Conservation (phyloP, 139 green algal genomes). For the Haematococcus sp. region DNA sequence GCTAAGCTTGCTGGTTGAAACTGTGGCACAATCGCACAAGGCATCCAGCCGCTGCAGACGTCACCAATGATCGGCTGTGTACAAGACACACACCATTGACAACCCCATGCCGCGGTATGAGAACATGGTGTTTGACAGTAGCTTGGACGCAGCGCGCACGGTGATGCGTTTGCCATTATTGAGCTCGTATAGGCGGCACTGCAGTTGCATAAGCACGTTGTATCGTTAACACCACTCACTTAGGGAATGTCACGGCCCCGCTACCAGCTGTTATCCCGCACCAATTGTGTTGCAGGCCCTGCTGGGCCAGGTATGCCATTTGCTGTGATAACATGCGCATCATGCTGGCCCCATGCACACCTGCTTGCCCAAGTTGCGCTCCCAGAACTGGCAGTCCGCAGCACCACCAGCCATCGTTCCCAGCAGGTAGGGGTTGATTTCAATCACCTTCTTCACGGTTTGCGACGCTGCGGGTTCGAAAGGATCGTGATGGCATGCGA, state of each 20-base stretch:
- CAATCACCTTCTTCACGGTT: conserved; percentile 98
- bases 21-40: neutral
- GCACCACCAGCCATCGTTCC: conserved; percentile 98
- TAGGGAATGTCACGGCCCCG: neutral
- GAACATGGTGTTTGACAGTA: conserved; percentile 98
- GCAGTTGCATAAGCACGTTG: conserved; percentile 20
- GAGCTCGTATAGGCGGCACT: conserved; percentile 97
- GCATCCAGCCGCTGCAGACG: too few relatives aligned
- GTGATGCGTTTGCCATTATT: conserved; percentile 94
- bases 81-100: conserved; percentile 82
- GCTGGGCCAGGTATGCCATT: too few relatives aligned
- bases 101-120: conserved; percentile 96
- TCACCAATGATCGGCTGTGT: neutral
- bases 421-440: conserved; percentile 98
- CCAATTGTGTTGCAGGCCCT: too few relatives aligned
- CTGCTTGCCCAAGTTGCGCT: conserved; percentile 88
- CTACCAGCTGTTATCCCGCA: neutral
- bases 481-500: neutral
- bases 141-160: conserved; percentile 94
- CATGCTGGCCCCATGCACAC: conserved; percentile 26
- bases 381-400: conserved; percentile 98
- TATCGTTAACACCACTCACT: neutral
- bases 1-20: too few relatives aligned
- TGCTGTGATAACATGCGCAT: neutral
- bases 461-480: conserved; percentile 74